A percentile compares a stretch with the other conserved stretches of the same genome.
Conservation (phyloP, 495 filamentous ascomycete genomes). For the Aspergillus asperescens region DNA sequence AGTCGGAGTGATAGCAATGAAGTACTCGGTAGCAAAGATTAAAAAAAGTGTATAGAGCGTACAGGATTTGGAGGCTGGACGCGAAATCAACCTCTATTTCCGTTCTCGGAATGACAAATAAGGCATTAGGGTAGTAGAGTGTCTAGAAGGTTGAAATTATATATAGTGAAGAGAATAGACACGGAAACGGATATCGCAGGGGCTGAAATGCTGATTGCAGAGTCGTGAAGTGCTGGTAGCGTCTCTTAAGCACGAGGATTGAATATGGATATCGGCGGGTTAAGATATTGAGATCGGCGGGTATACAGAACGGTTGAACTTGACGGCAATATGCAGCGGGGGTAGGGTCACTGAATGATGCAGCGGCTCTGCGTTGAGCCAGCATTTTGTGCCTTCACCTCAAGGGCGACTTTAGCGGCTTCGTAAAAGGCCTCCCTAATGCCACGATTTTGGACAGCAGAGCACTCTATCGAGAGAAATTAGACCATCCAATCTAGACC, state of each 20-base stretch:
- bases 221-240: neutral
- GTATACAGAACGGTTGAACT: constrained; percentile 15
- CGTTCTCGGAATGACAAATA: neutral
- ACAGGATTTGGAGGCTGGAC: constrained; percentile 7
- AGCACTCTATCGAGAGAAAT: constrained; percentile 68
- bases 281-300: constrained; percentile 7
- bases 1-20: too few relatives aligned
- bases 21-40: neutral
- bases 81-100: neutral
- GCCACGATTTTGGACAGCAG: constrained; percentile 92
- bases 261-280: neutral
- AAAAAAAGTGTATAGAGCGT: constrained; percentile 7
- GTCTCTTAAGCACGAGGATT: neutral
- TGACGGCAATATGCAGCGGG: neutral
- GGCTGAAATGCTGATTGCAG: constrained; percentile 27
- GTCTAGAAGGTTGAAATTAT: constrained; percentile 17
- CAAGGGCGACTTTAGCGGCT: constrained; percentile 91
- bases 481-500: neutral
- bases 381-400: constrained; percentile 59
- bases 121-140: constrained; percentile 5
- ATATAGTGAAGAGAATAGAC: constrained; percentile 21
- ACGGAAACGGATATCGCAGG: constrained; percentile 10
- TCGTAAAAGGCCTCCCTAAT: constrained; percentile 99
- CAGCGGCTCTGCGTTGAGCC: constrained; percentile 32
- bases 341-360: constrained; percentile 28